phyloP scores from a whole-genome alignment of 2,329 filamentous ascomycete genomes.

The Neofusicoccum sp. region DNA sequence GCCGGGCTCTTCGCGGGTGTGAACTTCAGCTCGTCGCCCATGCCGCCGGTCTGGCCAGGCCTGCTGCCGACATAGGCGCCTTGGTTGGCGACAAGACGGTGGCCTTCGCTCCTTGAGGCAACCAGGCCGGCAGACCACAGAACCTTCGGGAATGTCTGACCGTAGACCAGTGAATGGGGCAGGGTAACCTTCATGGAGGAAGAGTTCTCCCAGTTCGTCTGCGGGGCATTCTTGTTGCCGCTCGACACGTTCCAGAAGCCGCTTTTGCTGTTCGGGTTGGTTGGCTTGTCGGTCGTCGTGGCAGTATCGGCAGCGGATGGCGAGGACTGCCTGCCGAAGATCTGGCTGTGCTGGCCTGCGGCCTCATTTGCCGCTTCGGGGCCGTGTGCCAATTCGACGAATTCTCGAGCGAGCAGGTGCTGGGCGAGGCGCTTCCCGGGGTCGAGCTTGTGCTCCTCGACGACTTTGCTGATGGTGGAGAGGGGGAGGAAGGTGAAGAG shows the following conservation, averaged over 20 bases:
- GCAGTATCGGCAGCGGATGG: not conserved
- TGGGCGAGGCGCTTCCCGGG: conserved; percentile 78
- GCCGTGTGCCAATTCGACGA: conserved; percentile 80
- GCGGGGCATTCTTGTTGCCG: conserved; percentile 31
- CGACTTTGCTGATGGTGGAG: conserved; percentile 65
- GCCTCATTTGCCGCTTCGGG: conserved; percentile 64
- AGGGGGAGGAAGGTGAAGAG: conserved; percentile 88
- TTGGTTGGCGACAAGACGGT: conserved; percentile 57
- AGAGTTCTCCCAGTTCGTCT: not conserved
- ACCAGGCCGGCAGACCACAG: conserved; percentile 64
- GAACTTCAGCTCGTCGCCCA: conserved; percentile 61
- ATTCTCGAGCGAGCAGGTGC: conserved; percentile 79
- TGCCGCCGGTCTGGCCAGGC: conserved; percentile 46
- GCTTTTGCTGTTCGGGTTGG: not conserved
- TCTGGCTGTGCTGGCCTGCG: conserved; percentile 57
- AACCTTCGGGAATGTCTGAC: conserved; percentile 60
- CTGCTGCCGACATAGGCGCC: conserved; percentile 65
- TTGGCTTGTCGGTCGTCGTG: not conserved
- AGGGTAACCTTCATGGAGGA: conserved; percentile 51
- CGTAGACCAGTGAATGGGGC: conserved; percentile 58
- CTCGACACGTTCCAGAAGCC: conserved; percentile 36
- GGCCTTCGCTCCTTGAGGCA: conserved; percentile 58
- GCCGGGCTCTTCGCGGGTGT: conserved; percentile 63
- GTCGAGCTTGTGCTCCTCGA: conserved; percentile 68
- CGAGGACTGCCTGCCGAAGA: conserved; percentile 36